Evolutionary conservation across 2,329 filamentous ascomycete species (phyloP), one percentile per base, ranked within the genome.

Genomic region (Coniochaeta sp.): DNA sequence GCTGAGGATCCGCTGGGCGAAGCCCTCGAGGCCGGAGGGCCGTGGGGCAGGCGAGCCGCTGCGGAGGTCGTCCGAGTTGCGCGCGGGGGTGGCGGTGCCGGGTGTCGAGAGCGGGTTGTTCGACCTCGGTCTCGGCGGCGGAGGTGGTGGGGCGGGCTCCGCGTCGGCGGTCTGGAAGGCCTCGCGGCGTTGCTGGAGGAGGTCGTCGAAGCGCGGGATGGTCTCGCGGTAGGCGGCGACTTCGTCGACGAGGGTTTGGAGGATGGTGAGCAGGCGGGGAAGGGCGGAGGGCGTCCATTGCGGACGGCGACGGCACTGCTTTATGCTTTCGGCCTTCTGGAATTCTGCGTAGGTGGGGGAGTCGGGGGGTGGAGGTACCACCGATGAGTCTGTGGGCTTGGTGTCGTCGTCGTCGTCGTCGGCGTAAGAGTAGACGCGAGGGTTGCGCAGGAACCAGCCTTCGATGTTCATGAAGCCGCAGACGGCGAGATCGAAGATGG

Each of bases 401-500:
- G n/a, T 7, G 58, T n/a, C n/a, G 65, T 61, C 58, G 65, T 61
- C 60, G 71, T 78, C 73, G 16, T 81, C 79, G 9, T 79, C 77
- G 24, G 47, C 24, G 61, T 84, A 89, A 6, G 77, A 75, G 68
- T 87, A 89, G 62, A 78, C 80, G n/a, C 76, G 79, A 4, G 90
- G 89, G 59, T 88, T 85, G 17, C 91, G 87, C 6, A 93, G 78
- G 33, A 98, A 77, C 93, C 95, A 99, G n/a, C 90, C 89, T 69
- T 97, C 91, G 14, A 97, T 81, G 22, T 87, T 86, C 69, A 96
- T 88, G 64, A 90, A 89, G 6, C 91, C 89, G 67, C 95, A 98
- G 0, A 90, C 86, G 12, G 90, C 90, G 44, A 99, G 79, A 65
- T 91, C 89, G 31, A 96, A 83, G 50, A 98, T 79, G 0, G 89